Evolutionary conservation across 768 basidiomycete genomes (phyloP), one percentile per base, ranked within the genome.

Genomic region (Brasilioporus rufonigricans): DNA sequence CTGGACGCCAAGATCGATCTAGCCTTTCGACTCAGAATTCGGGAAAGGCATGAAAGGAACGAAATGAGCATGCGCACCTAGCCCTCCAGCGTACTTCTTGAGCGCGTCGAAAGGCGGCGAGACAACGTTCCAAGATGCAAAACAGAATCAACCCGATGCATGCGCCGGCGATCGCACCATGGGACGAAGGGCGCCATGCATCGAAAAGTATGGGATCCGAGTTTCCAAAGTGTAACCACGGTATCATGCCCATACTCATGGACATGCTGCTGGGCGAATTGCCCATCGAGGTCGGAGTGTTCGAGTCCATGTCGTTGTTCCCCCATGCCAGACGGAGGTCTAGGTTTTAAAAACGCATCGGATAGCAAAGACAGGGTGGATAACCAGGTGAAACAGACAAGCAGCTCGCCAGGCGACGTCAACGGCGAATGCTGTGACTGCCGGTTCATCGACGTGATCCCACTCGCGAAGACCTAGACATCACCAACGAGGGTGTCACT

Each of bases 111-210:
- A 78, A 71, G 0, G 84, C 86, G n/a, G 79, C 67, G 31, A 94
- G 67, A 71, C 82, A 84, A 55, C 93, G 76, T 44, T 93, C 91
- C 36, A 87, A 72, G 10, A 93, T 63, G 9, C 83, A 82, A 24
- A 94, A 73, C 29, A 86, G 29, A 61, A 87, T 74, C 21, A 95
- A 73, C 0, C 79, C 85, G 48, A 95, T 76, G 65, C 85, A 89
- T 32, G 91, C 86, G 1, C 89, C 92, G n/a, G 81, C 81, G 32
- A 91, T 80, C 0, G 87, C 84, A 18, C 87, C 89, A 6, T 73
- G 57, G 0, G 89, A 84, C 1, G 77, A 76, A 0, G 93, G 93
- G 6, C 68, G 71, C 85, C 87, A 89, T 1, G 77, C 70, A 53
- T 80, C 57, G 74, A 94, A 93, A 69, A 81, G 73, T 10, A 91